Base-by-base conservation (phyloP, 805 yeast species). In the Blastobotrys terrestris region DNA sequence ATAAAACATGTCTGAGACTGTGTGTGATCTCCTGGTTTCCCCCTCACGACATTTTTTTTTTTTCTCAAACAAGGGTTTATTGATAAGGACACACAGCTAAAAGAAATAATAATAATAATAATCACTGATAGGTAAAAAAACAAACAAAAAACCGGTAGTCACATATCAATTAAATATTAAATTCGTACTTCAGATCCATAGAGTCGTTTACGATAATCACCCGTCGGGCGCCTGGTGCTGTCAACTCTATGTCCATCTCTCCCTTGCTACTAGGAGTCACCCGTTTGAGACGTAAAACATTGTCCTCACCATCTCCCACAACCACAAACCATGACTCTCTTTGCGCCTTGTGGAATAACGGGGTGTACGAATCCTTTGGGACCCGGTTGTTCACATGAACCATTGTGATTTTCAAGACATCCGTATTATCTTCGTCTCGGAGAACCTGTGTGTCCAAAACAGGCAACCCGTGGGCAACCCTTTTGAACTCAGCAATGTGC, bases 251-350 rank as follows among this genome's bases (percentile, higher is more conserved):
- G 13, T 11, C 22, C 39, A 50, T 41, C 51, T 35, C 39, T 49
- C n/a, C 31, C 50, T n/a, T 41, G 31, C 45, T 50, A 16, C 39
- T 45, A 5, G 61, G 60, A 20, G 52, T 50, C 3, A 89, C 85
- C 62, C 98, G 79, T 63, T 87, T 88, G 45, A 92, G 71, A 43
- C 84, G 74, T 40, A 77, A 67, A 22, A 92, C 64, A 61, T 83
- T 87, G 45, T 77, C 77, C 2, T 67, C 72, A 4, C 71, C 68
- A 22, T 69, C 68, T 55, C 78, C 71, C 7, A 83, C 59, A 47
- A 92, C 78, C 7, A 83, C 77, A 66, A 92, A 88, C 98, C 99
- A 94, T 0, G 95, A 81, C 65, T 94, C 98, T 62, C 89, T 84
- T 68, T 94, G 99, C 1, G 83, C 74, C 67, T 94, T 92, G 45